These are phyloP conservation scores for Russula olivacea DNA, from an alignment of 768 basidiomycete species.

Conservation along the genomic window DNA sequence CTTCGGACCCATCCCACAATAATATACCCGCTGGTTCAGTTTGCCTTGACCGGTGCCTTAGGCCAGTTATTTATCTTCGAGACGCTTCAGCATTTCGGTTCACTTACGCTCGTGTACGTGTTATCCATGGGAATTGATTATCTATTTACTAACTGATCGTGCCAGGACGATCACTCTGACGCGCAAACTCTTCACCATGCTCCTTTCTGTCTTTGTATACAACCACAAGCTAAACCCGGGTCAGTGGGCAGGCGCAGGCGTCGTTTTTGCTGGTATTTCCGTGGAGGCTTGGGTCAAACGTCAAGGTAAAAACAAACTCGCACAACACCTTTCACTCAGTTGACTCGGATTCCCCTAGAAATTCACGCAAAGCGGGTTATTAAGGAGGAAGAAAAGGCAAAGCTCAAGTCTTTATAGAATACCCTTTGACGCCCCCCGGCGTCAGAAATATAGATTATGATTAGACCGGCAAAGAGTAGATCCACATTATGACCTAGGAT, in stretches of 20 bases:
- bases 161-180: slow-evolving; percentile 89
- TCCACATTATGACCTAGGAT: not conserved
- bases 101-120: slow-evolving; percentile 77
- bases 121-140: not conserved
- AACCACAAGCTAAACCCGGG: slow-evolving; percentile 77
- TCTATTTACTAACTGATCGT: slow-evolving; percentile 19
- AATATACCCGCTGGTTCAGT: slow-evolving; percentile 67
- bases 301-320: slow-evolving; percentile 48
- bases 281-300: slow-evolving; percentile 90
- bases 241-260: slow-evolving; percentile 88
- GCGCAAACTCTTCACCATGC: slow-evolving; percentile 96
- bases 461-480: slow-evolving; percentile 5
- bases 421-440: not conserved
- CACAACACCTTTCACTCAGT: not conserved
- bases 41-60: slow-evolving; percentile 84
- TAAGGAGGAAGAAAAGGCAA: slow-evolving; percentile 78
- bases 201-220: slow-evolving; percentile 89
- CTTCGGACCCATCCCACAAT: slow-evolving; percentile 73
- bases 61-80: slow-evolving; percentile 98
- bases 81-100: slow-evolving; percentile 87
- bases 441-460: slow-evolving; percentile 15
- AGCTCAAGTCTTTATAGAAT: slow-evolving; percentile 66
- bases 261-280: slow-evolving; percentile 94
- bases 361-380: slow-evolving; percentile 75
- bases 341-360: slow-evolving; percentile 39